These are phyloP conservation scores for Venturia effusa DNA, from an alignment of 2,329 filamentous ascomycete genomes.

Conservation along the genomic window DNA sequence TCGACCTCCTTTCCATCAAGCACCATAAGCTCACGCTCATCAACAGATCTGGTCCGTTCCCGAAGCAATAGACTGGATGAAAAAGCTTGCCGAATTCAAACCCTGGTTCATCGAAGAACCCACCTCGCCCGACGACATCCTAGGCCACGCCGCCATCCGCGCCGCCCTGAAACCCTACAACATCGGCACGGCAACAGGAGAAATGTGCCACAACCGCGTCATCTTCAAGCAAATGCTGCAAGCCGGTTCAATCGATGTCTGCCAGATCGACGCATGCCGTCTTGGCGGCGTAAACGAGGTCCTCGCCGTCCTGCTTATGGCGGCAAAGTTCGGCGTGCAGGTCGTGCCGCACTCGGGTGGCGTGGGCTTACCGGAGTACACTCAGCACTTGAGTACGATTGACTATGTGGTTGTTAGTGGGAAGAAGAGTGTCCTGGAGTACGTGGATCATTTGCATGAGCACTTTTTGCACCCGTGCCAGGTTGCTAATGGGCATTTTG, in stretches of 20 bases:
- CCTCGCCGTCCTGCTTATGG: conserved; percentile 78
- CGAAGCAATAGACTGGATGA: conserved; percentile 81
- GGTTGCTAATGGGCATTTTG: conserved; percentile 78
- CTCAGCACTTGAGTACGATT: conserved; percentile 83
- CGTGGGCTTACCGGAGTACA: conserved; percentile 87
- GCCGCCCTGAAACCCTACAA: conserved; percentile 64
- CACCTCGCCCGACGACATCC: conserved; percentile 78
- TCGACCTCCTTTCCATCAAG: background rate
- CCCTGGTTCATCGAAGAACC: conserved; percentile 95
- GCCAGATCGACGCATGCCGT: conserved; percentile 83
- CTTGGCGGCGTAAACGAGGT: conserved; percentile 88
- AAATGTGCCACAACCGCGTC: conserved; percentile 93
- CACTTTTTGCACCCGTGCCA: conserved; percentile 76
- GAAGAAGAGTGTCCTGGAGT: conserved; percentile 74
- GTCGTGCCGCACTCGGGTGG: conserved; percentile 85
- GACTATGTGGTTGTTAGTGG: conserved; percentile 83
- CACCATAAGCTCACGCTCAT: background rate
- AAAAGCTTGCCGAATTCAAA: conserved; percentile 68
- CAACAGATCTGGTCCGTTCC: conserved; percentile 62
- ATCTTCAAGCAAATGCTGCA: conserved; percentile 87
- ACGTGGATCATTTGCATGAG: conserved; percentile 88
- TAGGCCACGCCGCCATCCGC: conserved; percentile 76
- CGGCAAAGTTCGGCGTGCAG: conserved; percentile 66
- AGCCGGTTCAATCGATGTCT: conserved; percentile 71
- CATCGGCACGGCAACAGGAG: conserved; percentile 80